A percentile compares a stretch with the other conserved stretches of the same genome.
These are phyloP conservation scores for Phytophthora uliginosa DNA, from an alignment of 352 stramenopile species.

Conservation along the genomic window DNA sequence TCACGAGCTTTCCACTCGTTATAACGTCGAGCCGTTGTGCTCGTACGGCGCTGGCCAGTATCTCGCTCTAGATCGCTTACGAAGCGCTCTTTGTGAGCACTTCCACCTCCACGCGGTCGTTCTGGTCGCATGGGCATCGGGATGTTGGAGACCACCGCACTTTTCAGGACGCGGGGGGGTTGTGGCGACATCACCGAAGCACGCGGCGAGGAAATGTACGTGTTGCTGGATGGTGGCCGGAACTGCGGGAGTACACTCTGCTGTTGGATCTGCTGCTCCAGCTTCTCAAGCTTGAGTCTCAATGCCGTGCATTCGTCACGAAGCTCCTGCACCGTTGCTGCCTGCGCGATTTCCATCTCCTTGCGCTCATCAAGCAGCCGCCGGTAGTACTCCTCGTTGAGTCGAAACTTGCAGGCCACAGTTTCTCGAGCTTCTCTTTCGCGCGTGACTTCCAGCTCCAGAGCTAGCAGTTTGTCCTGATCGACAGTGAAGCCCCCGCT, in stretches of 20 bases:
- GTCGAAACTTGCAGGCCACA: constrained; percentile 44
- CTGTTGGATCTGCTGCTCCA: constrained; percentile 45
- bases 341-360: constrained; percentile 56
- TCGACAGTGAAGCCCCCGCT: constrained; percentile 44
- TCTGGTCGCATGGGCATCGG: constrained; percentile 68
- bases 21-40: constrained; percentile 32
- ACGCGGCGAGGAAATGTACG: constrained; percentile 18
- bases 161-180: constrained; percentile 33
- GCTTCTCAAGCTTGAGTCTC: constrained; percentile 45
- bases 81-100: constrained; percentile 76
- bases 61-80: constrained; percentile 79
- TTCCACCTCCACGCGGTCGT: constrained; percentile 54
- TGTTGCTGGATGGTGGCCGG: constrained; percentile 16
- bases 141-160: constrained; percentile 20
- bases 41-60: constrained; percentile 67
- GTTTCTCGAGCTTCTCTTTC: constrained; percentile 42
- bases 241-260: constrained; percentile 21
- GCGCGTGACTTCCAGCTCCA: constrained; percentile 52
- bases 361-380: constrained; percentile 65
- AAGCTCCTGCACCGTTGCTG: constrained; percentile 40
- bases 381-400: constrained; percentile 58
- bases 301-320: constrained; percentile 52
- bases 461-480: constrained; percentile 47
- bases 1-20: constrained; percentile 44
- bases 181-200: constrained; percentile 11